Evolutionary conservation across 305 asterid species (phyloP).

Genomic region (Petunia hybrid): DNA sequence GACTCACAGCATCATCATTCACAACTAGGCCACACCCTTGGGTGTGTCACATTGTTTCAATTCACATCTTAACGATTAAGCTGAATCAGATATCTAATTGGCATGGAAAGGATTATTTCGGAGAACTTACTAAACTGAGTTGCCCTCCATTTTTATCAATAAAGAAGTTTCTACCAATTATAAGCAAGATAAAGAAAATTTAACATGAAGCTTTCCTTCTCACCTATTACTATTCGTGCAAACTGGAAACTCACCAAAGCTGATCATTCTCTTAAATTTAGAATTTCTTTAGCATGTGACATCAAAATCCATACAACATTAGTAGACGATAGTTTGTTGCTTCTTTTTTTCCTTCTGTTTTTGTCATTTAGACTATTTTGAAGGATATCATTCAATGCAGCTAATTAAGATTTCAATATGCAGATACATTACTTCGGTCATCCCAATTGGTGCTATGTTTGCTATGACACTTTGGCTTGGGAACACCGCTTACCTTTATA

Average conservation of each 20-base stretch:
- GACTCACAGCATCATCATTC: too few relatives aligned
- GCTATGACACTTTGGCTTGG: constrained; percentile 99
- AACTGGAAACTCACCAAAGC: neutral
- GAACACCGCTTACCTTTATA: constrained; percentile 96
- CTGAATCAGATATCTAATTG: neutral
- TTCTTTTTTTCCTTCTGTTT: neutral
- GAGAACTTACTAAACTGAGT: neutral
- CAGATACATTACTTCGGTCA: constrained; percentile 80
- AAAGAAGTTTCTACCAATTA: neutral
- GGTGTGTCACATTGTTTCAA: neutral
- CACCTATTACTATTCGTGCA: neutral
- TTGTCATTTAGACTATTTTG: neutral
- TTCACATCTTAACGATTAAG: neutral
- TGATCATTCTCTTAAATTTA: neutral
- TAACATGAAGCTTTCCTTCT: neutral
- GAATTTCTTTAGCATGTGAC: neutral
- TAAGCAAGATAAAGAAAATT: neutral
- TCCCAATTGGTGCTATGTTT: constrained; percentile 95
- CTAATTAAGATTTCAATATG: constrained; percentile 32
- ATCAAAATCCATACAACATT: neutral
- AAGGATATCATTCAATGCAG: neutral
- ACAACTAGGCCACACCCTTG: too few relatives aligned
- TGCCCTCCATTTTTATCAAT: neutral
- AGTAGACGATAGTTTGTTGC: neutral
- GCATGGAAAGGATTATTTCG: neutral